phyloP scores from a whole-genome alignment of 192 early-diverging fungal species.

The Coemansia sp. region DNA sequence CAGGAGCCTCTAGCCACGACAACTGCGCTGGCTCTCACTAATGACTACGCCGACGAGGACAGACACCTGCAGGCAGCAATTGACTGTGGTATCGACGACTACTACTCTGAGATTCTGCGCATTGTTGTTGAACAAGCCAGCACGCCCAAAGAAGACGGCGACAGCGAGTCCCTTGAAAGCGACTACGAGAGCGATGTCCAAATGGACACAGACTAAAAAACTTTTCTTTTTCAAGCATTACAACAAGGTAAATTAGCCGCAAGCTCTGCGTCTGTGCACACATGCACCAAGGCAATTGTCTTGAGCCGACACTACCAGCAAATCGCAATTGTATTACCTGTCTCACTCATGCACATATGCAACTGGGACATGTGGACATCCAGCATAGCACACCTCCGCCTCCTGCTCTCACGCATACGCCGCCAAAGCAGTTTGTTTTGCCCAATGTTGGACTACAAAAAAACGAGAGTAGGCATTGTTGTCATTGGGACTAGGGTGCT shows the following conservation, averaged over 20 bases:
- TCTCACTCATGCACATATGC: background rate
- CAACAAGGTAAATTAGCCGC: background rate
- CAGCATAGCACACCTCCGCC: background rate
- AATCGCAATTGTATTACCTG: background rate
- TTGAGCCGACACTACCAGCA: no score
- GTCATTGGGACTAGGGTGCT: background rate
- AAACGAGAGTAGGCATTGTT: background rate
- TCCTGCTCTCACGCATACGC: background rate
- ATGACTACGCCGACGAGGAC: constrained; percentile 30
- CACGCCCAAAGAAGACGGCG: background rate
- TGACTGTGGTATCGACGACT: constrained; percentile 14
- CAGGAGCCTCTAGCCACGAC: constrained; percentile 14
- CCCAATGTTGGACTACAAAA: background rate
- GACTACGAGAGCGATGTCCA: constrained; percentile 16
- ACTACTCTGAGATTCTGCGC: constrained; percentile 36
- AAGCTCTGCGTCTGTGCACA: background rate
- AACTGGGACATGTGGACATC: background rate
- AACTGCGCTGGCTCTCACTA: constrained; percentile 11
- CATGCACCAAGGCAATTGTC: background rate
- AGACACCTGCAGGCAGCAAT: constrained; percentile 20
- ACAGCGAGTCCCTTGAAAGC: constrained; percentile 1
- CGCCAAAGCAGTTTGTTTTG: background rate
- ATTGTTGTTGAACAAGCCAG: constrained; percentile 17
- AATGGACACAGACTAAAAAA: constrained; percentile 26
- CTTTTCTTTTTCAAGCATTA: background rate